These are phyloP conservation scores for Porphyrellus cyaneotinctus DNA, from an alignment of 768 basidiomycete genomes.

Conservation along the genomic window DNA sequence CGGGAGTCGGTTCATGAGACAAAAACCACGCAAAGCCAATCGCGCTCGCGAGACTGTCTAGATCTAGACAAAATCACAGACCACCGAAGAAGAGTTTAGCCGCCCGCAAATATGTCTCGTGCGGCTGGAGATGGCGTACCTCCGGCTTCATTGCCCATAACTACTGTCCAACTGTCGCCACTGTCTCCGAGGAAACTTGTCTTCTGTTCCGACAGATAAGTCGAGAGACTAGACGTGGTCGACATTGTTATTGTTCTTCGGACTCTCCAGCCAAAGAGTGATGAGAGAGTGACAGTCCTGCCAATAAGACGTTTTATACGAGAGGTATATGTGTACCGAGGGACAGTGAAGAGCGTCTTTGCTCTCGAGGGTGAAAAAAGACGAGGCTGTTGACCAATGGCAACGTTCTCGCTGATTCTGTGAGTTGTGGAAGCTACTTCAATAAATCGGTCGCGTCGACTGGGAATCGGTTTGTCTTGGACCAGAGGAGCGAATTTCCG, in stretches of 20 bases:
- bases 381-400: background rate
- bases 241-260: conserved; percentile 24
- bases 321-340: background rate
- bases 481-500: background rate
- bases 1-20: conserved; percentile 30
- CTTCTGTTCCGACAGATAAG: conserved; percentile 49
- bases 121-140: conserved; percentile 43
- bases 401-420: background rate
- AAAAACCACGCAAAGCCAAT: conserved; percentile 80
- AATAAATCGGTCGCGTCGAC: background rate
- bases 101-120: background rate
- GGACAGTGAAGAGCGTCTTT: background rate
- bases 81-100: background rate
- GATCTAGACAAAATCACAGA: conserved; percentile 49
- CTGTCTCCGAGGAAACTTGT: conserved; percentile 56
- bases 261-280: background rate
- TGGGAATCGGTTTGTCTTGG: background rate
- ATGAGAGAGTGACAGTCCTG: background rate
- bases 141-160: conserved; percentile 96
- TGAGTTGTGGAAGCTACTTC: background rate
- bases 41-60: conserved; percentile 85
- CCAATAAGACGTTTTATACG: background rate
- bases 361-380: background rate
- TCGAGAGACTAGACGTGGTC: conserved; percentile 27
- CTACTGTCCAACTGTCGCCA: conserved; percentile 70